phyloP scores from a whole-genome alignment of 805 yeast genomes.

The Metschnikowia vanudenii region DNA sequence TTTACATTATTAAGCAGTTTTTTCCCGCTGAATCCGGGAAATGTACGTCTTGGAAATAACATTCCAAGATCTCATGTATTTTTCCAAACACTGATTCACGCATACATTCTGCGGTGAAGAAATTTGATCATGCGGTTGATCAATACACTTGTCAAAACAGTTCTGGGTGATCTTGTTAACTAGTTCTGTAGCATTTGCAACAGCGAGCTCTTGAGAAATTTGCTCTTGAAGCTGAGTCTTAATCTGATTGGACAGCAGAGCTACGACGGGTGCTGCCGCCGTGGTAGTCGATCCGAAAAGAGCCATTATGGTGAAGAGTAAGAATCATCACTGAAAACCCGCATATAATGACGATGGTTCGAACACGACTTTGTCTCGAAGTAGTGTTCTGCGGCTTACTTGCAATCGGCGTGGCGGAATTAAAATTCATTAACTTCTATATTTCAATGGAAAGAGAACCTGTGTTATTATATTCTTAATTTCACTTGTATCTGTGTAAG shows the following conservation, averaged over 20 bases:
- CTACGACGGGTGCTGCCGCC: conserved; percentile 12
- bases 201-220: conserved; percentile 78
- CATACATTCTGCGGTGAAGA: conserved; percentile 59
- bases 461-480: too few relatives aligned
- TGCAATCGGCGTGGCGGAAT: not conserved
- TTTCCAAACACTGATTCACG: conserved; percentile 74
- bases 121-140: conserved; percentile 53
- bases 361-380: not conserved
- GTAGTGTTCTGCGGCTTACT: not conserved
- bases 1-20: conserved; percentile 8
- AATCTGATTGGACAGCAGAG: conserved; percentile 22
- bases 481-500: too few relatives aligned
- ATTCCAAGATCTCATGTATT: conserved; percentile 92
- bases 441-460: too few relatives aligned
- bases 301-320: conserved; percentile 11
- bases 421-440: too few relatives aligned
- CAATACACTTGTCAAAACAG: conserved; percentile 79
- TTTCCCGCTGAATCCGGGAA: conserved; percentile 57
- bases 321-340: not conserved
- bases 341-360: not conserved
- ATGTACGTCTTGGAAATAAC: conserved; percentile 75
- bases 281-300: conserved; percentile 17
- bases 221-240: conserved; percentile 66
- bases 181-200: conserved; percentile 86
- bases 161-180: conserved; percentile 82